Percentiles rank a stretch among this genome's conserved stretches.
phyloP scores from a whole-genome alignment of 208 protist genomes.

The Leishmania lainsoni region DNA sequence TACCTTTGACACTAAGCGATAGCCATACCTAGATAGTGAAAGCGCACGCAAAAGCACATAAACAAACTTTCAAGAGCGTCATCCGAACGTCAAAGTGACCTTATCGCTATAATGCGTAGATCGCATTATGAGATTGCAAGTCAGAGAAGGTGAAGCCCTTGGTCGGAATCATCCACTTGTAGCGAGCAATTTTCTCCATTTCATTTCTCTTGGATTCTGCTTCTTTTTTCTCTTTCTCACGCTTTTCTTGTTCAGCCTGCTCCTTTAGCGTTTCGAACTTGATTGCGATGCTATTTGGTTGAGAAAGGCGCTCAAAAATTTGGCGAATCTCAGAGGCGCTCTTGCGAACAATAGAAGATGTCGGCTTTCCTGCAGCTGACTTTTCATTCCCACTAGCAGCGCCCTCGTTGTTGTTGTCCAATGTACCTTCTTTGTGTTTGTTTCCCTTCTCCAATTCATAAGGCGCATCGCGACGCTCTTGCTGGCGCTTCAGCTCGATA shows the following conservation, averaged over 20 bases:
- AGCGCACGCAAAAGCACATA: not conserved
- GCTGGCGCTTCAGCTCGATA: conserved; percentile 31
- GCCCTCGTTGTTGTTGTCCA: not conserved
- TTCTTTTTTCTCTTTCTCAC: conserved; percentile 28
- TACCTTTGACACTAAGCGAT: not conserved
- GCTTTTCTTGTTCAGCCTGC: conserved; percentile 28
- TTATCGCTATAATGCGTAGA: conserved; percentile 11
- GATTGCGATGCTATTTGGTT: conserved; percentile 33
- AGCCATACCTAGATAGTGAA: not conserved
- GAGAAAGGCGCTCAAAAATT: conserved; percentile 62
- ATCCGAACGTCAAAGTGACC: not conserved
- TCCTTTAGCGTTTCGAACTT: conserved; percentile 46
- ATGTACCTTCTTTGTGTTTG: not conserved
- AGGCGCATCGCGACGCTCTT: conserved; percentile 26
- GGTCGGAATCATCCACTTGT: conserved; percentile 45
- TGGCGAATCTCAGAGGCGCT: conserved; percentile 30
- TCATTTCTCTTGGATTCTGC: conserved; percentile 28
- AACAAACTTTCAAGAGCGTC: not conserved
- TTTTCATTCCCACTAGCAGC: conserved; percentile 4
- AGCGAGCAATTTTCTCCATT: conserved; percentile 35
- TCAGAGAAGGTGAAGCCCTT: conserved; percentile 55
- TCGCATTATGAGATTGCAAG: conserved; percentile 52
- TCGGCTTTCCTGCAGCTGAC: conserved; percentile 3
- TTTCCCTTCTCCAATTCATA: conserved; percentile 14
- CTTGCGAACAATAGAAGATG: not conserved